phyloP scores from a whole-genome alignment of 1,284 basidiomycete species.

The Psilocybe mexicana region DNA sequence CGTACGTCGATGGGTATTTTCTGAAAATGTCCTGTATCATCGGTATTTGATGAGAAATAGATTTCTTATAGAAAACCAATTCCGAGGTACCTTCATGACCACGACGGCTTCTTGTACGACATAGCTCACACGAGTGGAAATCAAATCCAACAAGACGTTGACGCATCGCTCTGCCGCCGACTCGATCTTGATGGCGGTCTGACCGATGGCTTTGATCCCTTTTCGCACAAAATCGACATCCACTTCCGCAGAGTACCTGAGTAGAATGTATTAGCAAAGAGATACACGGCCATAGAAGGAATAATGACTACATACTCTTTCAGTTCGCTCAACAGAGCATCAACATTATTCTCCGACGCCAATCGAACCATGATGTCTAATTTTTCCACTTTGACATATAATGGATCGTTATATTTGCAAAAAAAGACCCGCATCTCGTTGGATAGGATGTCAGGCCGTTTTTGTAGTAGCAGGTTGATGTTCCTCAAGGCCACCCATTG shows the following conservation, averaged over 20 bases:
- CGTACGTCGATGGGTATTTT: conserved; percentile 96
- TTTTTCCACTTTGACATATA: conserved; percentile 98
- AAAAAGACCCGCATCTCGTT: no score
- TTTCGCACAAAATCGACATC: conserved; percentile 87
- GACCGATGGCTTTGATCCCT: conserved; percentile 72
- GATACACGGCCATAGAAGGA: not conserved
- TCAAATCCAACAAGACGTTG: conserved; percentile 89
- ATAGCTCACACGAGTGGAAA: conserved; percentile 91
- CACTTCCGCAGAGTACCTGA: conserved; percentile 86
- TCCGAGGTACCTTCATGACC: conserved; percentile 83
- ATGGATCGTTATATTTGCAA: conserved; percentile 15
- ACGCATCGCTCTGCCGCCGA: conserved; percentile 93
- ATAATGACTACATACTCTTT: conserved; percentile 69
- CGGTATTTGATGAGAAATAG: not conserved
- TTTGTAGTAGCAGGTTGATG: conserved; percentile 95
- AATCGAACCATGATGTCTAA: conserved; percentile 98
- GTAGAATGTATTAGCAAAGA: conserved; percentile 8
- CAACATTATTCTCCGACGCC: conserved; percentile 89
- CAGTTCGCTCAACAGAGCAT: conserved; percentile 91
- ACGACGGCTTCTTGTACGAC: conserved; percentile 98
- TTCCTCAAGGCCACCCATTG: conserved; percentile 98
- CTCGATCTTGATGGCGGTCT: conserved; percentile 95
- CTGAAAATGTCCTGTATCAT: conserved; percentile 88
- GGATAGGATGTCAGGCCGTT: conserved; percentile 62
- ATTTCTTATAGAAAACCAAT: not conserved